Percentiles rank a stretch among this genome's conserved stretches.
Conservation (phyloP, 345 rosid species). For the Acer saccharum region DNA sequence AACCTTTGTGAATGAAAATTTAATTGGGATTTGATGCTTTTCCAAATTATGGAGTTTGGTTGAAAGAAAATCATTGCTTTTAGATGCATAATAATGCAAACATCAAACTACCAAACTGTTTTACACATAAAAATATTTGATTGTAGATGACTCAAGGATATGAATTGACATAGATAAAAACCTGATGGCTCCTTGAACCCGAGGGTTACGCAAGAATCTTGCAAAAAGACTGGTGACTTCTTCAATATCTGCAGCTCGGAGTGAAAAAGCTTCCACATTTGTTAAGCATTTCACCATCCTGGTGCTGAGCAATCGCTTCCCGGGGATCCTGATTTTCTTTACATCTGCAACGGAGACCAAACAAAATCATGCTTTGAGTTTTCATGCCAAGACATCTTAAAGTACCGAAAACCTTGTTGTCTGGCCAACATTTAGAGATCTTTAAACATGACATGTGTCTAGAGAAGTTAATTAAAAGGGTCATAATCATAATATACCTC, state of each 20-base stretch:
- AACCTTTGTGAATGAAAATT: neutral
- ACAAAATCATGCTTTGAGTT: neutral
- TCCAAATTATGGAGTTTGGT: neutral
- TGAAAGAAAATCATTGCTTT: neutral
- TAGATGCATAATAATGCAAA: neutral
- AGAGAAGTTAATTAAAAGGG: neutral
- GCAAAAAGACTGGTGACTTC: conserved; percentile 74
- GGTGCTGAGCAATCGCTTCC: conserved; percentile 52
- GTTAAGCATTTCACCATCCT: conserved; percentile 66
- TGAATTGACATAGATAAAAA: conserved; percentile 17
- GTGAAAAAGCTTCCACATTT: conserved; percentile 88
- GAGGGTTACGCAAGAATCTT: conserved; percentile 58
- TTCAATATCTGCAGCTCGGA: conserved; percentile 77
- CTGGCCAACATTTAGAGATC: neutral
- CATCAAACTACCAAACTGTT: neutral
- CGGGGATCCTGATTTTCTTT: conserved; percentile 44
- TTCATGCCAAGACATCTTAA: conserved; percentile 14
- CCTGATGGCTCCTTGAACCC: conserved; percentile 91
- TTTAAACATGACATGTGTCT: neutral
- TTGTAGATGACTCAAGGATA: conserved; percentile 1
- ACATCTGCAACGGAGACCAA: conserved; percentile 46
- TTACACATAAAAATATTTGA: neutral
- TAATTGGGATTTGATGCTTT: neutral
- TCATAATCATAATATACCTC: conserved; percentile 38
- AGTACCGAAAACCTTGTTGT: neutral